Evolutionary conservation across 2,329 filamentous ascomycete genomes (phyloP).

Genomic region (Thermothelomyces thermophilus): DNA sequence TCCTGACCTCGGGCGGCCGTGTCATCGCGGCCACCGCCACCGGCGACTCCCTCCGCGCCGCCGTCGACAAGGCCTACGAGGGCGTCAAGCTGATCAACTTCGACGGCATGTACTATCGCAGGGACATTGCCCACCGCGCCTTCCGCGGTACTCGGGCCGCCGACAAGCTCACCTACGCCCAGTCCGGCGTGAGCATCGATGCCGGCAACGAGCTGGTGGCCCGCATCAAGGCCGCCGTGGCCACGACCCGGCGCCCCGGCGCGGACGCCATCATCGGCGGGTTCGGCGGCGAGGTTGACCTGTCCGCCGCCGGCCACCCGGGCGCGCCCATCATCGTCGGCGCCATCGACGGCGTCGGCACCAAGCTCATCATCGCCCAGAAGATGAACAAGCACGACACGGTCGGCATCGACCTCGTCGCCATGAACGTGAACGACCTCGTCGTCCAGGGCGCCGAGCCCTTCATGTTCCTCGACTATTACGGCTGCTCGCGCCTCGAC

Average conservation of each 20-base stretch:
- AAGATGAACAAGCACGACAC: conserved; percentile 84
- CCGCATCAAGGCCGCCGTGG: conserved; percentile 85
- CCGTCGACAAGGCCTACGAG: conserved; percentile 81
- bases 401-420: conserved; percentile 92
- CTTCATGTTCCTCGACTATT: conserved; percentile 96
- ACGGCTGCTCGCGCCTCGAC: conserved; percentile 84
- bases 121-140: conserved; percentile 80
- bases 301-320: conserved; percentile 66
- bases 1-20: conserved; percentile 77
- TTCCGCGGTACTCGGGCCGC: conserved; percentile 43
- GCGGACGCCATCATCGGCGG: conserved; percentile 92
- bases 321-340: conserved; percentile 78
- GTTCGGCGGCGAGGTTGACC: conserved; percentile 82
- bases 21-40: conserved; percentile 90
- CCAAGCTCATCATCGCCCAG: conserved; percentile 94
- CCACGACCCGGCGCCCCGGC: conserved; percentile 74
- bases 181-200: conserved; percentile 89
- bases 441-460: conserved; percentile 94
- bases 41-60: conserved; percentile 64
- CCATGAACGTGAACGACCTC: conserved; percentile 98
- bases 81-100: conserved; percentile 77
- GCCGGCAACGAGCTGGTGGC: conserved; percentile 89
- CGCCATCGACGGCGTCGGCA: conserved; percentile 93
- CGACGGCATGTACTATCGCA: conserved; percentile 83
- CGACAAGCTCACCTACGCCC: conserved; percentile 75